Evolutionary conservation across 495 filamentous ascomycete species (phyloP).

Genomic region (Terfezia boudieri): DNA sequence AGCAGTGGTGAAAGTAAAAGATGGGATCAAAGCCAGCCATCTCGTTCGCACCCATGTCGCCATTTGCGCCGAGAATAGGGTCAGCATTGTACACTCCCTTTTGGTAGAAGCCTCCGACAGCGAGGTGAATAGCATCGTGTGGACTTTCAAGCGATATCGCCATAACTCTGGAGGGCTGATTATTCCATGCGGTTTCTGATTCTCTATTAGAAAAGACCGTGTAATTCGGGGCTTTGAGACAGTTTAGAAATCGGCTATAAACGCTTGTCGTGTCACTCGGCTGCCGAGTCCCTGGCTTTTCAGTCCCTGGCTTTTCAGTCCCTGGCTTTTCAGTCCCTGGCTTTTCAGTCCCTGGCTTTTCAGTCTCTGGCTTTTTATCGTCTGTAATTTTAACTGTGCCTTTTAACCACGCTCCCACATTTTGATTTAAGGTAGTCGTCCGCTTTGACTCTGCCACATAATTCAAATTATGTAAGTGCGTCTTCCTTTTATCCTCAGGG

Average conservation of each 20-base stretch:
- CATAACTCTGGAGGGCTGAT: neutral
- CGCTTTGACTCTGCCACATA: neutral
- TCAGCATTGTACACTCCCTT: neutral
- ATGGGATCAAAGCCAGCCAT: constrained; percentile 19
- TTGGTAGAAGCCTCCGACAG: constrained; percentile 8
- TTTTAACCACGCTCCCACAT: neutral
- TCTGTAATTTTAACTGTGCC: neutral
- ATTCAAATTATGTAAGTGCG: neutral
- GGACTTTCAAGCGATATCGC: constrained; percentile 14
- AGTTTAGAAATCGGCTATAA: constrained; percentile 1
- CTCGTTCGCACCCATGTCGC: constrained; percentile 21
- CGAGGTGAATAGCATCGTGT: constrained; percentile 19
- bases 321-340: neutral
- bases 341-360: no score
- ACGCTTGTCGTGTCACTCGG: neutral
- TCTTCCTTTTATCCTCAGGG: neutral
- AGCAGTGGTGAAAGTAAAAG: constrained; percentile 20
- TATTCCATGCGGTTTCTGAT: constrained; percentile 12
- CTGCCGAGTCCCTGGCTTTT: no score
- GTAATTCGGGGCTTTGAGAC: constrained; percentile 16
- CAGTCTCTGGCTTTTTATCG: neutral
- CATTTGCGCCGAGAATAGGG: constrained; percentile 13
- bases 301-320: neutral
- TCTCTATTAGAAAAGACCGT: constrained; percentile 15
- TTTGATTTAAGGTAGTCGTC: neutral